These are phyloP conservation scores for Claviceps fusiformis DNA, from an alignment of 2,329 filamentous ascomycete genomes.

Conservation along the genomic window DNA sequence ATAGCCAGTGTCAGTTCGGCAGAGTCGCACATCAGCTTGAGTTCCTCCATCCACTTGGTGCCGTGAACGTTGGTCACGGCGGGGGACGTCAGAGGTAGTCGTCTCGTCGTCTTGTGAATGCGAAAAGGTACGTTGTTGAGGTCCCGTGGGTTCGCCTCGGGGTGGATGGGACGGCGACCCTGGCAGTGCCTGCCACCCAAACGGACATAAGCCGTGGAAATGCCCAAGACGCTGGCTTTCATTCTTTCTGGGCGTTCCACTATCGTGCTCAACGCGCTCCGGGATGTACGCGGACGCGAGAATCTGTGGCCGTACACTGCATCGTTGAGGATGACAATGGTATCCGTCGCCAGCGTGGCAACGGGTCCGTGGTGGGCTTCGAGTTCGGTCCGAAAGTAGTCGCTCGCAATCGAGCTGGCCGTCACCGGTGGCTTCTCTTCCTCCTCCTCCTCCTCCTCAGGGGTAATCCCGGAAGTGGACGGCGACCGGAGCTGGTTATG, in stretches of 20 bases:
- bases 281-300: slow-evolving; percentile 66
- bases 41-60: slow-evolving; percentile 81
- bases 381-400: slow-evolving; percentile 59
- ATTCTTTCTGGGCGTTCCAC: slow-evolving; percentile 90
- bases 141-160: slow-evolving; percentile 39
- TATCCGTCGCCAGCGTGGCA: slow-evolving; percentile 36
- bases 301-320: slow-evolving; percentile 90
- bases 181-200: slow-evolving; percentile 68
- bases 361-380: slow-evolving; percentile 41
- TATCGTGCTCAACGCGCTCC: slow-evolving; percentile 59
- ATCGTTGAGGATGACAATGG: slow-evolving; percentile 80
- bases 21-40: slow-evolving; percentile 69
- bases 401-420: slow-evolving; percentile 44
- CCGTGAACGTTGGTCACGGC: slow-evolving; percentile 88
- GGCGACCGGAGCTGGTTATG: slow-evolving; percentile 27
- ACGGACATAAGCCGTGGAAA: slow-evolving; percentile 81
- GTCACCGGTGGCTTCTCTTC: slow-evolving; percentile 28
- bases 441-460: slow-evolving; percentile 15
- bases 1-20: slow-evolving; percentile 66
- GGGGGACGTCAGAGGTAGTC: slow-evolving; percentile 55
- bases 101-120: slow-evolving; percentile 67
- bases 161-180: slow-evolving; percentile 53
- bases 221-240: slow-evolving; percentile 67
- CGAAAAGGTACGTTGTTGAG: slow-evolving; percentile 60
- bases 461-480: slow-evolving; percentile 15